Base-by-base conservation (phyloP, 2,329 filamentous ascomycete species). In the Ophiocordyceps sinensis region DNA sequence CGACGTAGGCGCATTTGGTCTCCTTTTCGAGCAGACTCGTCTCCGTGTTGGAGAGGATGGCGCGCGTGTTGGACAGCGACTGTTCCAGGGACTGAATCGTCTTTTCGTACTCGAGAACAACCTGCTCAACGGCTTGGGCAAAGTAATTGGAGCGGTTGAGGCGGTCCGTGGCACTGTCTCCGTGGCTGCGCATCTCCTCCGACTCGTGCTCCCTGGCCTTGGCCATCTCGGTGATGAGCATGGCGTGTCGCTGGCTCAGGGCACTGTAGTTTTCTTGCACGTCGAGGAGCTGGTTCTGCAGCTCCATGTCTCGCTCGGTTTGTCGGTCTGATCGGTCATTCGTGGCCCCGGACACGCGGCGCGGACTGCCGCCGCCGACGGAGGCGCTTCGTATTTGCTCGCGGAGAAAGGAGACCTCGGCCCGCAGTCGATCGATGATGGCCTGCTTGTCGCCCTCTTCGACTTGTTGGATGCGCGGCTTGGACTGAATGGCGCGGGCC, bases 91-190 rank as follows among this genome's bases (percentile, higher is more conserved):
- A 82, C 58, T 96, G 88, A 39, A 98, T 98, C 0, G 93, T 98
- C 70, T 94, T 96, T 60, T 98, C 93, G 57, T 98, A 98, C 62
- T 98, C 91, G 38, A 96, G 67, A 3, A 98, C 86, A 19, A 98
- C 86, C 55, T 94, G 85, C 54, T 98, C 91, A 17, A 98, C 89
- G 26, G 89, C 89, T 57, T 94, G 83, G 2, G 89, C 88, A 56
- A 98, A 96, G 0, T 85, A 93, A 57, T 93, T 94, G 15, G 93
- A 98, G 34, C 91, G 80, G 57, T 95, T 93, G 48, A 96, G 66
- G 41, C 91, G 76, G 57, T 95, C 88, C 21, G 87, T 81, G 1
- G 87, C 85, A 50, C 70, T 85, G 56, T 89, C 86, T 41, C 79
- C 85, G 14, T 80, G 66, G 12, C 77, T 72, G 30, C 75, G 68